Conservation (phyloP, 2,329 filamentous ascomycete species). For the Chaetomiaceae sp. region DNA sequence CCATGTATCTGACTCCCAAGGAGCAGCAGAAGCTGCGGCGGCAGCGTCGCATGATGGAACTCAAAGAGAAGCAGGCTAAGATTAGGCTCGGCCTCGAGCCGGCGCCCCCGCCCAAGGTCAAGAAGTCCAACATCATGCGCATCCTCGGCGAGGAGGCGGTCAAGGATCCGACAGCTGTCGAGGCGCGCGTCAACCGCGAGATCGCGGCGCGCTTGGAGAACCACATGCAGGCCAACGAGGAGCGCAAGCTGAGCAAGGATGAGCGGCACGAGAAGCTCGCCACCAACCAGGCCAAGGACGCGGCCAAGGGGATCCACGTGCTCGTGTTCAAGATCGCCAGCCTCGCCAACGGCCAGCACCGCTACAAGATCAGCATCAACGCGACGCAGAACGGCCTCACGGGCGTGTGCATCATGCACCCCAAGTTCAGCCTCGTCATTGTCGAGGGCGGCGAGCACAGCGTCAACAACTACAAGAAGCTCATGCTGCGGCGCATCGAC, state of each 20-base stretch:
- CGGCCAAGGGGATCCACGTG: constrained; percentile 75
- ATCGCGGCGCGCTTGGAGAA: constrained; percentile 78
- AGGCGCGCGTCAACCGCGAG: constrained; percentile 86
- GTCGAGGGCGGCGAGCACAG: constrained; percentile 86
- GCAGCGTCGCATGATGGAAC: constrained; percentile 82
- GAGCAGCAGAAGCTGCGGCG: constrained; percentile 88
- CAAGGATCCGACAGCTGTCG: constrained; percentile 94
- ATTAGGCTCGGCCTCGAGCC: constrained; percentile 85
- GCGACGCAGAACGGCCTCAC: constrained; percentile 83
- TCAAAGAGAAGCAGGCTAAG: constrained; percentile 96
- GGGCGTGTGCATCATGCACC: constrained; percentile 87
- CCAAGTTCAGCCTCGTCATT: constrained; percentile 79
- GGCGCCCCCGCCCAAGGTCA: constrained; percentile 89
- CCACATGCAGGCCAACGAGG: constrained; percentile 74
- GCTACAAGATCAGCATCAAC: constrained; percentile 89
- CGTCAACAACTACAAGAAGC: constrained; percentile 78
- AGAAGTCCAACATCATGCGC: constrained; percentile 95
- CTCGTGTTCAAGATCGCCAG: constrained; percentile 85
- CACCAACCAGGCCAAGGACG: constrained; percentile 78
- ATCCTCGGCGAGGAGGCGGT: constrained; percentile 87
- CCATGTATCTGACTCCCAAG: constrained; percentile 85
- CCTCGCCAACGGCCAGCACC: constrained; percentile 86
- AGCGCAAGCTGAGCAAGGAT: constrained; percentile 83
- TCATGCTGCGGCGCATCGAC: constrained; percentile 89
- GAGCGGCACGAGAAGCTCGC: constrained; percentile 78